These are phyloP conservation scores for Lachancea dasiensis DNA, from an alignment of 805 yeast genomes.

Conservation along the genomic window DNA sequence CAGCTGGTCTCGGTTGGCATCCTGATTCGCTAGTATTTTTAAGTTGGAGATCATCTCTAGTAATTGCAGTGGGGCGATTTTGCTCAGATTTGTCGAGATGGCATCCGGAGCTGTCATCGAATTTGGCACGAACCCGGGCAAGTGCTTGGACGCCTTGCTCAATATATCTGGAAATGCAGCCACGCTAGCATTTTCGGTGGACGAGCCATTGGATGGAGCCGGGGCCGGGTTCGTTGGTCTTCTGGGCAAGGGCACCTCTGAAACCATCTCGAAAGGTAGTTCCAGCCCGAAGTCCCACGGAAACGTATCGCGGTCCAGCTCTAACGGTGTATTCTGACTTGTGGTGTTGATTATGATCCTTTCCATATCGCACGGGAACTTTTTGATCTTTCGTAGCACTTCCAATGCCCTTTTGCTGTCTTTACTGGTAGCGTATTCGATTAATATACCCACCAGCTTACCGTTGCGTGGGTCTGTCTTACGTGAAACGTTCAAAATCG, in stretches of 20 bases:
- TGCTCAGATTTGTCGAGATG: constrained; percentile 54
- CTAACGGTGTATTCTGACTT: constrained; percentile 11
- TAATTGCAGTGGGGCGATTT: constrained; percentile 64
- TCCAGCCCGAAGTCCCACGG: constrained; percentile 30
- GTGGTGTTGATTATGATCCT: constrained; percentile 22
- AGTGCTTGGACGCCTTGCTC: constrained; percentile 47
- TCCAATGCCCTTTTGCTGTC: constrained; percentile 27
- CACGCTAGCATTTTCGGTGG: constrained; percentile 8
- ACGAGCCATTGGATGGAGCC: constrained; percentile 1
- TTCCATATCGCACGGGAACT: constrained; percentile 26
- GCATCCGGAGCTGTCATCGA: constrained; percentile 46
- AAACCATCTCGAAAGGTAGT: constrained; percentile 32
- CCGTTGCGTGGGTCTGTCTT: constrained; percentile 33
- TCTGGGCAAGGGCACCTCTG: constrained; percentile 31
- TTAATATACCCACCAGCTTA: constrained; percentile 40
- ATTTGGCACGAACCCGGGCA: constrained; percentile 44
- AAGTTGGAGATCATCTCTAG: constrained; percentile 64
- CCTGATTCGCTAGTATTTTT: constrained; percentile 49
- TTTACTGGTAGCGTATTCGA: constrained; percentile 22
- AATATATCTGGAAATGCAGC: constrained; percentile 41
- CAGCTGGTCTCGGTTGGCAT: constrained; percentile 42
- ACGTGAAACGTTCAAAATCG: constrained; percentile 40
- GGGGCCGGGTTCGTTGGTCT: constrained; percentile 19
- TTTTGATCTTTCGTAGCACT: constrained; percentile 22
- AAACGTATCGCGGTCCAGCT: constrained; percentile 27